Evolutionary conservation across 352 stramenopile genomes (phyloP), one percentile per base, ranked within the genome.

Genomic region (Phytopythium kandeliae): DNA sequence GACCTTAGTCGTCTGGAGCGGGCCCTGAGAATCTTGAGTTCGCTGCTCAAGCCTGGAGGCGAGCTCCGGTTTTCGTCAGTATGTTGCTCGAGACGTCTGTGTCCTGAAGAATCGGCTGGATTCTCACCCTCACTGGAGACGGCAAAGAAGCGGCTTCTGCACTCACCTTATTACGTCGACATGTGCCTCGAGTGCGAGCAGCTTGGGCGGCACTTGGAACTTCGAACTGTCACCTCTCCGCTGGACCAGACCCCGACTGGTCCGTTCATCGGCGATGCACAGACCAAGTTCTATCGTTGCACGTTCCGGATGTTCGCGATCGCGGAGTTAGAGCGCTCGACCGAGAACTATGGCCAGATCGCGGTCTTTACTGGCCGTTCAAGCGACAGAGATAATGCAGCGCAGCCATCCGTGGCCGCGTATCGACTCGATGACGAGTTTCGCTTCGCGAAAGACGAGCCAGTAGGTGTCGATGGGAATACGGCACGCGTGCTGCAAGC

Each of bases 291-390:
- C 50, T 50, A 54, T 28, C 46, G 63, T n/a, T 41, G 55, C 15
- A 69, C 58, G 26, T 73, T 70, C 48, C 68, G 60, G 0, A 38
- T 65, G 9, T 86, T 83, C 48, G 75, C 75, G 51, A 47, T 83
- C 0, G 48, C 67, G 28, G 46, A 70, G 41, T 24, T 71, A 0
- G 76, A 87, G 31, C 50, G 72, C 4, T 55, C 64, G 7, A n/a
- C 42, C 0, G 76, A 87, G 48, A 61, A 87, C 63, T 87, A 87
- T 33, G 76, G 76, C 11, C 67, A 87, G 34, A 58, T 48, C 2
- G 76, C 73, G 10, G 54, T 67, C 50, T 85, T 70, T 42, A 60
- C 63, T 2, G 69, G 69, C 12, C 33, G 22, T 21, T 8, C 1
- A 17, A 11, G 38, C 13, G 21, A n/a, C 24, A 12, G 2, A 12